Conservation (phyloP, 257 asterid species). For the Knoxia roxburghii region DNA sequence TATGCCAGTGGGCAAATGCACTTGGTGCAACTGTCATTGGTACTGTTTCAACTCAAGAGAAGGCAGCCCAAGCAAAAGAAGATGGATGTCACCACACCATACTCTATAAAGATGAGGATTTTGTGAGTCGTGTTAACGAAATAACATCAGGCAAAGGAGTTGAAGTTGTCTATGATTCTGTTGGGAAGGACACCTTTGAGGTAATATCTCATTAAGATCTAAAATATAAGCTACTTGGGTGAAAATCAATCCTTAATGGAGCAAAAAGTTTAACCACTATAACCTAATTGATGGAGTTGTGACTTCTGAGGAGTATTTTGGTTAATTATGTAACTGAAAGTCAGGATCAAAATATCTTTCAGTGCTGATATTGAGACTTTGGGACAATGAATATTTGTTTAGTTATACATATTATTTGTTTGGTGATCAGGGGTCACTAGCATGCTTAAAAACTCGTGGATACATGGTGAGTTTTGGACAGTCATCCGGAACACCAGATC, state of each 20-base stretch:
- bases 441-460: constrained; percentile 78
- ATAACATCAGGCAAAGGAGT: constrained; percentile 92
- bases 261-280: neutral
- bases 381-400: neutral
- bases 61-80: constrained; percentile 84
- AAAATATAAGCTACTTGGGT: neutral
- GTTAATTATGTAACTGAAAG: neutral
- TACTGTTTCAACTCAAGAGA: constrained; percentile 83
- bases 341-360: neutral
- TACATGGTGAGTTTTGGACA: constrained; percentile 91
- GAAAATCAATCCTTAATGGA: neutral
- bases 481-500: constrained; percentile 79
- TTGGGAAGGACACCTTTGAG: constrained; percentile 96
- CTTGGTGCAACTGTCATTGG: constrained; percentile 95
- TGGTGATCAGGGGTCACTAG: constrained; percentile 69
- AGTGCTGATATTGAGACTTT: constrained; percentile 2
- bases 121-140: constrained; percentile 76
- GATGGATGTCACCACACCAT: constrained; percentile 95
- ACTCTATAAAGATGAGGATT: constrained; percentile 70
- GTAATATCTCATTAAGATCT: constrained; percentile 26
- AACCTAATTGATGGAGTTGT: neutral
- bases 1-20: constrained; percentile 96
- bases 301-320: neutral
- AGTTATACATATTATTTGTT: neutral
- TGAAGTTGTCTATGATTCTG: constrained; percentile 96